phyloP scores from a whole-genome alignment of 371 early-diverging fungal species.

The Massospora cicadina region DNA sequence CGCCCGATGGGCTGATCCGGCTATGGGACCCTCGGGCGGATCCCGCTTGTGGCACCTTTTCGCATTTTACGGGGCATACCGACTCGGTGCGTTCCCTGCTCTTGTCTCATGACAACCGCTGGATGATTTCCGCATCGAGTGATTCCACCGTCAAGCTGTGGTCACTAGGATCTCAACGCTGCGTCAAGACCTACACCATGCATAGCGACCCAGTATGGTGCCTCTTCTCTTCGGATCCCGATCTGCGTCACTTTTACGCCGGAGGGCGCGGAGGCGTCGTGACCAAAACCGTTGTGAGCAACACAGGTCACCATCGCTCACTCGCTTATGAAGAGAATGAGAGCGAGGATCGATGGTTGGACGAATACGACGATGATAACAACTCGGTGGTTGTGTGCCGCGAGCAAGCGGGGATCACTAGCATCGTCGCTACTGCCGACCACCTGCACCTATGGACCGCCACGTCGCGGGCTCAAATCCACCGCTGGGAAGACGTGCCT shows the following conservation, averaged over 20 bases:
- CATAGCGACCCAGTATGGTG: slow-evolving; percentile 86
- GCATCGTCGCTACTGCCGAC: slow-evolving; percentile 48
- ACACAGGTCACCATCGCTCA: neutral
- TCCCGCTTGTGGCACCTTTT: slow-evolving; percentile 45
- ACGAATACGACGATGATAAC: slow-evolving; percentile 25
- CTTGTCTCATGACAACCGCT: slow-evolving; percentile 69
- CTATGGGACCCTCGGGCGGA: slow-evolving; percentile 64
- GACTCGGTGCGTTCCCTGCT: slow-evolving; percentile 81
- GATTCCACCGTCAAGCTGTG: slow-evolving; percentile 84
- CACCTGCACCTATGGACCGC: slow-evolving; percentile 85
- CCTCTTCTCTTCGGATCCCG: slow-evolving; percentile 63
- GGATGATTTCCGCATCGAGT: slow-evolving; percentile 79
- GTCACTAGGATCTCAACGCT: slow-evolving; percentile 73
- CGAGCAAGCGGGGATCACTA: slow-evolving; percentile 62
- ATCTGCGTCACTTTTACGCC: slow-evolving; percentile 72
- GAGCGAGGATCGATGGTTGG: slow-evolving; percentile 18
- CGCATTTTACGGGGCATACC: slow-evolving; percentile 76
- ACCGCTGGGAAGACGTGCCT: slow-evolving; percentile 44
- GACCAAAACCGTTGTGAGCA: slow-evolving; percentile 33
- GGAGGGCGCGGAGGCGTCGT: slow-evolving; percentile 82
- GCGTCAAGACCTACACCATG: slow-evolving; percentile 72
- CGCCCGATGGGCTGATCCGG: slow-evolving; percentile 73
- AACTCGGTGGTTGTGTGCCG: slow-evolving; percentile 73
- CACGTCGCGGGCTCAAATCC: slow-evolving; percentile 55
- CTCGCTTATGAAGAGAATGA: slow-evolving; percentile 14